Evolutionary conservation across 2,329 filamentous ascomycete species (phyloP), one percentile per base, ranked within the genome.

Genomic region (Cercospora sesami): DNA sequence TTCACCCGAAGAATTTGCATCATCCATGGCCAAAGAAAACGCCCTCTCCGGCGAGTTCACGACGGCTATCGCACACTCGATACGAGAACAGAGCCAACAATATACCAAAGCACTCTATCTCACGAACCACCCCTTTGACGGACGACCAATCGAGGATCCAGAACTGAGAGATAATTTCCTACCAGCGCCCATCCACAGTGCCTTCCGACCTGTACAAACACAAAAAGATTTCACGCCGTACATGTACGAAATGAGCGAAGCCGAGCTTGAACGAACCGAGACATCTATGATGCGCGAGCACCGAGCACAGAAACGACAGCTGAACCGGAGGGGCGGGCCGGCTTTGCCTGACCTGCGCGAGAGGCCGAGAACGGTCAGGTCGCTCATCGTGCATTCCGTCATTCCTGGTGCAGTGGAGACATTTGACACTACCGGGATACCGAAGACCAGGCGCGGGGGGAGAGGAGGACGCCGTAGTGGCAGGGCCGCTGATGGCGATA

Each of bases 271-370:
- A 79, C 88, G 91, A 69, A 94, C 94, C 64, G 95, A 99, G 79
- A 88, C 94, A 31, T 95, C 94, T 45, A 94, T 98, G 74, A 94
- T 95, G 67, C 88, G 95, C 72, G 95, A 99, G 78, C 94, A 98
- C 79, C 86, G 95, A 74, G 88, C 94, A 62, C 94, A 98, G 81
- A 99, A 99, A 82, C 89, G 95, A 59, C 97, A 95, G 6, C 92
- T 97, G 74, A 98, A 97, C 78, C 87, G 95, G 70, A 89, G 95
- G 75, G 95, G 95, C 71, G 95, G 95, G 0, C 95, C 95, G 5
- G 91, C 92, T 68, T 83, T 99, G 48, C 95, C 95, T n/a, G 95
- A 99, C 81, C 88, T 99, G 67, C 97, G 96, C 78, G 95, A 99
- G 75, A 88, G 94, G 64, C 94, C 95, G 80, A 89, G 94, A 62